phyloP scores from a whole-genome alignment of 2,329 filamentous ascomycete species.

The Paraphoma chrysanthemicola region DNA sequence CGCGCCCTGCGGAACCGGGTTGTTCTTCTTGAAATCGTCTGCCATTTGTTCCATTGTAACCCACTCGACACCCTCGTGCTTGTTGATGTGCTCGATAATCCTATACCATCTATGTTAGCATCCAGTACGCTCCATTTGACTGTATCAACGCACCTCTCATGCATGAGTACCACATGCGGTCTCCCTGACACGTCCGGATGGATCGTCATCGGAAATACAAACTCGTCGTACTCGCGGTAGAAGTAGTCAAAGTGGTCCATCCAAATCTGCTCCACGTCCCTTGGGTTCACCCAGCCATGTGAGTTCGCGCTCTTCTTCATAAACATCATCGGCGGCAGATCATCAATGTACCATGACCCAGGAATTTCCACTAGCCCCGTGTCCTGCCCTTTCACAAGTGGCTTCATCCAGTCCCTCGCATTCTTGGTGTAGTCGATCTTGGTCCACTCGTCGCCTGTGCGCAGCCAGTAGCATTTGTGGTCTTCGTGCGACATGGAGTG shows the following conservation, averaged over 20 bases:
- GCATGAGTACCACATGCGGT: constrained; percentile 76
- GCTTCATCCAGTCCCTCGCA: constrained; percentile 72
- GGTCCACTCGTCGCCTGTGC: constrained; percentile 70
- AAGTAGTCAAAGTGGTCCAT: constrained; percentile 75
- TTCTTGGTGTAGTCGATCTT: constrained; percentile 72
- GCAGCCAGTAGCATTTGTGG: constrained; percentile 68
- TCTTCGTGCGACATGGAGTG: constrained; percentile 72
- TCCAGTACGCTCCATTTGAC: background rate
- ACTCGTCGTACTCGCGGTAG: constrained; percentile 78
- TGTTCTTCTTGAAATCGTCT: constrained; percentile 75
- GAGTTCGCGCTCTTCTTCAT: constrained; percentile 70
- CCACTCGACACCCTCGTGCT: constrained; percentile 68
- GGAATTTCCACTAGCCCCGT: constrained; percentile 74
- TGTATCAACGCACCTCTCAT: constrained; percentile 63
- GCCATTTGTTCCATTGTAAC: constrained; percentile 75
- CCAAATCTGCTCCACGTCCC: constrained; percentile 72
- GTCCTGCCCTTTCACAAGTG: constrained; percentile 63
- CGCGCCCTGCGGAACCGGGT: constrained; percentile 63
- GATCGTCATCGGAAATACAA: constrained; percentile 79
- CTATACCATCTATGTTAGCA: constrained; percentile 23
- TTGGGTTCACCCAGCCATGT: constrained; percentile 65
- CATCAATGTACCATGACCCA: constrained; percentile 68
- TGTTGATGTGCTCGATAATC: constrained; percentile 74
- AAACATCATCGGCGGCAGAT: constrained; percentile 72
- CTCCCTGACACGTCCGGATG: constrained; percentile 71